These are phyloP conservation scores for Paecilomyces sp. DNA, from an alignment of 2,329 filamentous ascomycete species.

Conservation along the genomic window DNA sequence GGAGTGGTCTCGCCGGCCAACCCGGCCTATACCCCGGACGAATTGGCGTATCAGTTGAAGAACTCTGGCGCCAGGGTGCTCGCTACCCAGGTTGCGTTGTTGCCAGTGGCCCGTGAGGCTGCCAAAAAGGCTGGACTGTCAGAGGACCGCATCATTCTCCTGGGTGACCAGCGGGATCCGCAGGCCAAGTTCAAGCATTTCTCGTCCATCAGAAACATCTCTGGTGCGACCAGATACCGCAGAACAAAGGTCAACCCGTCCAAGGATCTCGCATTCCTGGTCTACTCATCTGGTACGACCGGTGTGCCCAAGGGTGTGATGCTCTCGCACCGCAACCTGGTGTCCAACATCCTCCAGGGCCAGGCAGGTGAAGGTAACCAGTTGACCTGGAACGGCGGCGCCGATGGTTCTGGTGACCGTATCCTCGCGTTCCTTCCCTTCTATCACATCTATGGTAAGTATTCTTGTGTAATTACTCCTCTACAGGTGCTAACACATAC, in stretches of 20 bases:
- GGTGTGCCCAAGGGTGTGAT: conserved; percentile 88
- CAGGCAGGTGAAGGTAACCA: conserved; percentile 48
- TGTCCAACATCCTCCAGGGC: conserved; percentile 62
- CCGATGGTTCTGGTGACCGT: conserved; percentile 59
- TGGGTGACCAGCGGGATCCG: conserved; percentile 58
- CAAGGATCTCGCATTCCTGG: conserved; percentile 73
- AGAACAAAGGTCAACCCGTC: conserved; percentile 58
- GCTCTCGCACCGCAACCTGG: conserved; percentile 75
- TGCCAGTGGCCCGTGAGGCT: conserved; percentile 60
- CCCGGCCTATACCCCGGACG: conserved; percentile 74
- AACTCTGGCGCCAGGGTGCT: conserved; percentile 70
- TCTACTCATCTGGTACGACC: conserved; percentile 86
- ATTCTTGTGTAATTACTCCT: not conserved
- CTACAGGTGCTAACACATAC: not conserved
- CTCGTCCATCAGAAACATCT: conserved; percentile 59
- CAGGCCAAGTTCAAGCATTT: conserved; percentile 62
- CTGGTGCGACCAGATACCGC: conserved; percentile 51
- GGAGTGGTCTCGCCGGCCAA: conserved; percentile 80
- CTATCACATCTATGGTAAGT: conserved; percentile 79
- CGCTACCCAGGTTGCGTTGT: conserved; percentile 62
- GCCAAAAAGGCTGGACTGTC: conserved; percentile 64
- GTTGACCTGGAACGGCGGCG: conserved; percentile 51
- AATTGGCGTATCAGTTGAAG: conserved; percentile 76
- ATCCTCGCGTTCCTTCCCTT: conserved; percentile 77
- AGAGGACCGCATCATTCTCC: conserved; percentile 63